Evolutionary conservation across 2,329 filamentous ascomycete genomes (phyloP).

Genomic region (Sarocladiaceae sp.): DNA sequence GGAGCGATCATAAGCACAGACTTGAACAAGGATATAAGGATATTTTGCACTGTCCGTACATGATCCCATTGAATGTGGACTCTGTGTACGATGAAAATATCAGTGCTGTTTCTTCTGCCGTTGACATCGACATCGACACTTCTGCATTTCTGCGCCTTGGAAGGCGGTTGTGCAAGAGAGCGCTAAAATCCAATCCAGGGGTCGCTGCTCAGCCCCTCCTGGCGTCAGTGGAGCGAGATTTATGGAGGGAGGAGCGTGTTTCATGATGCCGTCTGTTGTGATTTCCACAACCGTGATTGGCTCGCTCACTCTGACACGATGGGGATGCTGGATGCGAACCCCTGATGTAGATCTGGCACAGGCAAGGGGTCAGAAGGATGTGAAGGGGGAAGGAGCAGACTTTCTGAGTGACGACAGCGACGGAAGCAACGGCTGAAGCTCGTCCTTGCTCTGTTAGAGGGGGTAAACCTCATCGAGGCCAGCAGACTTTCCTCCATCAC

Average conservation of each 20-base stretch:
- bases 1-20: neutral
- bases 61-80: too few relatives aligned
- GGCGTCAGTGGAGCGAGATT: conserved; percentile 2
- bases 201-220: neutral
- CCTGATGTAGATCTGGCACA: conserved; percentile 6
- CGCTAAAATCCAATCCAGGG: too few relatives aligned
- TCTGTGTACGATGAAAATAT: too few relatives aligned
- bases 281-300: neutral
- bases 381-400: neutral
- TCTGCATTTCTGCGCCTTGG: too few relatives aligned
- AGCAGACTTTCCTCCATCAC: too few relatives aligned
- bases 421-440: neutral
- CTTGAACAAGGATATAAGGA: too few relatives aligned
- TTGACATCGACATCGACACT: too few relatives aligned
- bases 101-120: too few relatives aligned
- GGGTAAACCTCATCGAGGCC: too few relatives aligned
- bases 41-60: too few relatives aligned
- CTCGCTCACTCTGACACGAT: neutral
- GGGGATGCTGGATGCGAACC: neutral
- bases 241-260: conserved; percentile 1
- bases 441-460: too few relatives aligned
- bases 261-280: neutral
- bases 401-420: neutral
- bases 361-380: neutral
- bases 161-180: too few relatives aligned